Evolutionary conservation across 1,284 basidiomycete species (phyloP).

Genomic region (Ganoderma meredithae): DNA sequence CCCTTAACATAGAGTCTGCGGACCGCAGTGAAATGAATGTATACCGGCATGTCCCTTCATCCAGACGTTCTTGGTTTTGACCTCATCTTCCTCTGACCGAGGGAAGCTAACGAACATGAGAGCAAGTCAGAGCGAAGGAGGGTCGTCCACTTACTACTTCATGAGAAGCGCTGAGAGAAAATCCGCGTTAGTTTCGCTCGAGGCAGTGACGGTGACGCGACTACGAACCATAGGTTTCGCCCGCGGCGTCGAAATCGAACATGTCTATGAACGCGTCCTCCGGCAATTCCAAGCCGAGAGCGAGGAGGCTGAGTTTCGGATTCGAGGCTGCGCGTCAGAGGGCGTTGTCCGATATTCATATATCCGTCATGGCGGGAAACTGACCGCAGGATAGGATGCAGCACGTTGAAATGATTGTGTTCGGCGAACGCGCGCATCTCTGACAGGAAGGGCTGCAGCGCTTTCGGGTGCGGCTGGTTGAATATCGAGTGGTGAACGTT

Average conservation of each 20-base stretch:
- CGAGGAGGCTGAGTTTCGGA: slow-evolving; percentile 59
- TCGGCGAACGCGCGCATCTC: slow-evolving; percentile 63
- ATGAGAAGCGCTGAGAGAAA: slow-evolving; percentile 39
- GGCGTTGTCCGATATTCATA: slow-evolving; percentile 11
- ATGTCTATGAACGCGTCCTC: slow-evolving; percentile 43
- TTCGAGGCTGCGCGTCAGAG: too few relatives aligned
- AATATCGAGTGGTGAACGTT: slow-evolving; percentile 55
- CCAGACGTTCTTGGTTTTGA: slow-evolving; percentile 64
- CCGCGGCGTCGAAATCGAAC: slow-evolving; percentile 37
- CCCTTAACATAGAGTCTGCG: too few relatives aligned
- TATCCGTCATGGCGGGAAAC: too few relatives aligned
- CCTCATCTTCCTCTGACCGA: slow-evolving; percentile 53
- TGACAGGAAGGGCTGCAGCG: slow-evolving; percentile 60
- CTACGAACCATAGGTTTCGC: slow-evolving; percentile 32
- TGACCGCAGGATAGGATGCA: slow-evolving; percentile 58
- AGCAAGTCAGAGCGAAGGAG: background rate
- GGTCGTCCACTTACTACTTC: slow-evolving; percentile 42
- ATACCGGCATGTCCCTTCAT: slow-evolving; percentile 51
- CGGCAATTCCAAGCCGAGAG: slow-evolving; percentile 43
- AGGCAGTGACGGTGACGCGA: slow-evolving; percentile 16
- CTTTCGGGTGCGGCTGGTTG: slow-evolving; percentile 51
- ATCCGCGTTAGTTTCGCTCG: background rate
- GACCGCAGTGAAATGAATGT: too few relatives aligned
- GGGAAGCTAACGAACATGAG: slow-evolving; percentile 37
- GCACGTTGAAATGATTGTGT: slow-evolving; percentile 59